phyloP scores from a whole-genome alignment of 2,329 filamentous ascomycete species.

The Microthyrium microscopicum region DNA sequence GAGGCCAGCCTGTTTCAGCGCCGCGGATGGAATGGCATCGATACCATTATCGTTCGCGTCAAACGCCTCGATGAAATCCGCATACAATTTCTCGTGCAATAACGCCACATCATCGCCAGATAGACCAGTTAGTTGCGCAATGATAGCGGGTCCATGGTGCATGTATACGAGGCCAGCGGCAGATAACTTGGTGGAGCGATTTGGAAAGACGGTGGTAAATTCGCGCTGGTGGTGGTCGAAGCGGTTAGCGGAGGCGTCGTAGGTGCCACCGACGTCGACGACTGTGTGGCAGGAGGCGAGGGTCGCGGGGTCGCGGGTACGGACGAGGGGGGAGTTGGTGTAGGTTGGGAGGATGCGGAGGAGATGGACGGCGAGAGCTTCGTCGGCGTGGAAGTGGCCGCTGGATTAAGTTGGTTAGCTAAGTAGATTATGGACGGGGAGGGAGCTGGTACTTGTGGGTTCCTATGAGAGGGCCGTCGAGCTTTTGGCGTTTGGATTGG shows the following conservation, averaged over 20 bases:
- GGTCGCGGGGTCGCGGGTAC: slow-evolving; percentile 67
- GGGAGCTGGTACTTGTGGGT: slow-evolving; percentile 52
- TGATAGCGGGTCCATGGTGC: slow-evolving; percentile 79
- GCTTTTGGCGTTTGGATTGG: slow-evolving; percentile 61
- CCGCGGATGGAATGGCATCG: slow-evolving; percentile 58
- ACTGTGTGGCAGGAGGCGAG: slow-evolving; percentile 82
- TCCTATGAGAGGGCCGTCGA: slow-evolving; percentile 60
- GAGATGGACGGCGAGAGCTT: slow-evolving; percentile 92
- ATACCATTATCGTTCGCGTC: slow-evolving; percentile 98
- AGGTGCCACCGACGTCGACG: slow-evolving; percentile 93
- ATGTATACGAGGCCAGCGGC: slow-evolving; percentile 89
- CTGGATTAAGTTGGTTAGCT: slow-evolving; percentile 16
- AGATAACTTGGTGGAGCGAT: slow-evolving; percentile 72
- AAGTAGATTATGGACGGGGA: slow-evolving; percentile 1
- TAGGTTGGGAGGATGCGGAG: slow-evolving; percentile 79
- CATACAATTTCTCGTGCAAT: slow-evolving; percentile 79
- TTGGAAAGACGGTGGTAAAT: slow-evolving; percentile 74
- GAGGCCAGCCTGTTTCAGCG: slow-evolving; percentile 51
- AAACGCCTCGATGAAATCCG: slow-evolving; percentile 84
- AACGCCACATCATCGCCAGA: slow-evolving; percentile 49
- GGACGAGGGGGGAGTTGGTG: slow-evolving; percentile 53
- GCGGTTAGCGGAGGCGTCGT: slow-evolving; percentile 58
- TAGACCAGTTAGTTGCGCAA: slow-evolving; percentile 48
- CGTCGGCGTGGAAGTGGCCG: slow-evolving; percentile 97
- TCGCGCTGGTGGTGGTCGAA: slow-evolving; percentile 97